Base-by-base conservation (phyloP, 306 rosid species). In the Citrullus mucosospermus region DNA sequence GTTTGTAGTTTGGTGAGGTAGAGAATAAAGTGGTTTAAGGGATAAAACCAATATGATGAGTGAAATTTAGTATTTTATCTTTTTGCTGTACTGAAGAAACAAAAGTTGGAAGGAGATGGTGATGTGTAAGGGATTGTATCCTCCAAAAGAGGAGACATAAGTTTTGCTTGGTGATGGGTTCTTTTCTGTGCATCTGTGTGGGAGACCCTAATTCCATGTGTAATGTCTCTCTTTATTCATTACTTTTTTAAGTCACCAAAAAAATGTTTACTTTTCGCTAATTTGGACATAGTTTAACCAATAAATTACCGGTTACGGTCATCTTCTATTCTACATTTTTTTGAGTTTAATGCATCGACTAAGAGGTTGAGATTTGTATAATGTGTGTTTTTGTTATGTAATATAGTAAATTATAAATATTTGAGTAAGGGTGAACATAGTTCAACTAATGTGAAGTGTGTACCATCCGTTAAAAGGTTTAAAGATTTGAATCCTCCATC, bases 61-160 rank as follows among this genome's bases (percentile, higher is more conserved):
- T 71, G 16, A 46, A 16, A 15, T 71, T 9, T 69, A 2, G 43
- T 18, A 13, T 41, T 69, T 69, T 34, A 34, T 34, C 38, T 34
- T 43, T 43, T 48, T 71, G 58, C 3, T 71, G 77, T 48, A 48
- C n/a, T 56, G 48, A 48, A 71, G 59, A 44, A 71, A 71, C 77
- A 71, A 48, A 48, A 71, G 77, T 71, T 71, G 54, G 54, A 17
- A 71, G 77, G 77, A 71, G 77, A 71, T 71, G 77, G 38, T 18
- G 77, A 71, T 71, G 77, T 71, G 41, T 71, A 48, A 71, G 58
- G 22, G 28, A 71, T 28, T 71, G 55, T 48, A 71, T 71, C 58
- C 58, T 48, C 58, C 59, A 71, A 71, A 71, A 71, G 77, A 48
- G 77, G 77, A 71, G 59, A 71, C 77, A 71, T 30, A 53, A 6